Conservation (phyloP, 2,329 filamentous ascomycete genomes). For the Macrophomina pseudophaseolina region DNA sequence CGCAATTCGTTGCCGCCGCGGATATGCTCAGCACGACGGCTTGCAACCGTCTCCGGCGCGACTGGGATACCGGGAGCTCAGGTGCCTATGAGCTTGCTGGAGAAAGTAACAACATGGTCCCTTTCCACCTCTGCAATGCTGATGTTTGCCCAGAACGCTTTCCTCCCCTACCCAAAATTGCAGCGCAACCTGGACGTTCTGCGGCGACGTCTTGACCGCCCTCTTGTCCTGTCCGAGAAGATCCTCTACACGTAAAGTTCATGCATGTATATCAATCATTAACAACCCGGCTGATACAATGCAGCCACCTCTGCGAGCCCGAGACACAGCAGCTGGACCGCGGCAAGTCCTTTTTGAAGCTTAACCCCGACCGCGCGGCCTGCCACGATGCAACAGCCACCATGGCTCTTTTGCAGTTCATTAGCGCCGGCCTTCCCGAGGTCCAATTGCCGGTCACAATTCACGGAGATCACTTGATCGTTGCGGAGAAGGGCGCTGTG, state of each 20-base stretch:
- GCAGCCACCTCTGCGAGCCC: slow-evolving; percentile 38
- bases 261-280: background rate
- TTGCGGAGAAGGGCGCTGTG: slow-evolving; percentile 41
- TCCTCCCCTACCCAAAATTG: background rate
- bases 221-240: slow-evolving; percentile 48
- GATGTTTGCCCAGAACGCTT: background rate
- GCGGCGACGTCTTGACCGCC: slow-evolving; percentile 23
- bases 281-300: background rate
- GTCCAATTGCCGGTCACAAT: slow-evolving; percentile 48
- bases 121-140: background rate
- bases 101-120: background rate
- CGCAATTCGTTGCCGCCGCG: background rate
- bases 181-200: background rate
- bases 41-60: background rate
- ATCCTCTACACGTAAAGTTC: slow-evolving; percentile 39
- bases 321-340: slow-evolving; percentile 41
- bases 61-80: background rate
- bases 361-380: slow-evolving; percentile 48
- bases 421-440: slow-evolving; percentile 47
- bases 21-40: background rate
- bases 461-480: slow-evolving; percentile 49
- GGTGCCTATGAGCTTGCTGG: background rate
- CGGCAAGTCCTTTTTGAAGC: slow-evolving; percentile 45
- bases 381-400: slow-evolving; percentile 52
- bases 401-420: slow-evolving; percentile 52